Percentiles rank a stretch among this genome's conserved stretches.
These are phyloP conservation scores for Sphagnurus paluster DNA, from an alignment of 1,284 basidiomycete species.

Conservation along the genomic window DNA sequence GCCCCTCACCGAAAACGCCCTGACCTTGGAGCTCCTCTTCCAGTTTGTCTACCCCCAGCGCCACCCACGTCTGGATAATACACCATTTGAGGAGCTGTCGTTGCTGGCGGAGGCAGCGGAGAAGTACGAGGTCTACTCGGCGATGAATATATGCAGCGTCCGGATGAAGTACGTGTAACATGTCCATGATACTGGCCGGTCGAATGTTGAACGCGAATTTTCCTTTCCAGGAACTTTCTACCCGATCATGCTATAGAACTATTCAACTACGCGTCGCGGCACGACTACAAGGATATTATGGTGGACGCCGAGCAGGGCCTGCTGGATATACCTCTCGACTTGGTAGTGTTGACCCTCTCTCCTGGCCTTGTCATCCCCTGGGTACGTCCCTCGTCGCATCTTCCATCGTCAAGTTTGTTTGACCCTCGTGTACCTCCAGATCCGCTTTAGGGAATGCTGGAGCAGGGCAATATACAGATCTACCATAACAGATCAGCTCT, in stretches of 20 bases:
- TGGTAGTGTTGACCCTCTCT: neutral
- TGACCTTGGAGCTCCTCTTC: constrained; percentile 12
- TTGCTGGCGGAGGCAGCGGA: constrained; percentile 14
- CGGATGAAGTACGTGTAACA: constrained; percentile 7
- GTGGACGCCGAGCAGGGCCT: constrained; percentile 1
- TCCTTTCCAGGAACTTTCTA: neutral
- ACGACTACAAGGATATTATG: constrained; percentile 8
- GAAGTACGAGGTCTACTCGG: constrained; percentile 16
- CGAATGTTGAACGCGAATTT: neutral
- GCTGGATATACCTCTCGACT: constrained; percentile 4
- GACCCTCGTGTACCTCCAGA: neutral
- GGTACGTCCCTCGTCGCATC: neutral
- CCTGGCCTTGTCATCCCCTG: neutral
- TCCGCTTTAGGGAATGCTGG: neutral
- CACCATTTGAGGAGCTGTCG: neutral
- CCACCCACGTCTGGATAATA: constrained; percentile 1
- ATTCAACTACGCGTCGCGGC: constrained; percentile 9
- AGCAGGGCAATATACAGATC: neutral
- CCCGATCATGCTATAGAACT: neutral
- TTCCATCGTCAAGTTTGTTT: neutral
- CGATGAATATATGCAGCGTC: constrained; percentile 10
- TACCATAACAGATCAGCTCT: neutral
- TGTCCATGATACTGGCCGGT: neutral
- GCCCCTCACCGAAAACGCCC: constrained; percentile 5
- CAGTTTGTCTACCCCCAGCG: constrained; percentile 12